A percentile compares a stretch with the other conserved stretches of the same genome.
Evolutionary conservation across 78 protist genomes (phyloP).

Genomic region (Andalucia godoyi): DNA sequence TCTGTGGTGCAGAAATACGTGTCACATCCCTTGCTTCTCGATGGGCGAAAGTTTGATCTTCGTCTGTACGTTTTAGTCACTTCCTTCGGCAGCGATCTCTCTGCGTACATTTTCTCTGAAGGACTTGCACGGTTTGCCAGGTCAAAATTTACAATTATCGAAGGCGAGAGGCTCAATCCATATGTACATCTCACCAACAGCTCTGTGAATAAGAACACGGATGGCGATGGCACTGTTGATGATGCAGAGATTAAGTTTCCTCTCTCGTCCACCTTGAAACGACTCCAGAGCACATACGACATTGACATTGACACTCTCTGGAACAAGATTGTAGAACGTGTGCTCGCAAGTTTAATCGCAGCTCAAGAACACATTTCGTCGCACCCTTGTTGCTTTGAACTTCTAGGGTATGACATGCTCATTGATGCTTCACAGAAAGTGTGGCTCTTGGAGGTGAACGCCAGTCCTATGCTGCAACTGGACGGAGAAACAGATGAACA

Average conservation of each 20-base stretch:
- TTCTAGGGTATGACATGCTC: conserved; percentile 42
- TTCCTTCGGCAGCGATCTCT: conserved; percentile 19
- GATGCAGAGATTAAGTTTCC: conserved; percentile 2
- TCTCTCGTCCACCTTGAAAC: too few species aligned
- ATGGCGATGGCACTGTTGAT: background rate
- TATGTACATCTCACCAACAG: conserved; percentile 14
- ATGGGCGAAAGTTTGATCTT: conserved; percentile 44
- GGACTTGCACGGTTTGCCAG: conserved; percentile 21
- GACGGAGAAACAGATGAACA: conserved; percentile 6
- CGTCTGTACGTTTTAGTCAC: conserved; percentile 43
- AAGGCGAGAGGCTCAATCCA: too few species aligned
- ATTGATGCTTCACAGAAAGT: conserved; percentile 8
- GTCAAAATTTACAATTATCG: too few species aligned
- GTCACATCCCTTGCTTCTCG: conserved; percentile 19
- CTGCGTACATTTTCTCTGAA: background rate
- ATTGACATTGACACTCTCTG: background rate
- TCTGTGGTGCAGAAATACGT: conserved; percentile 46
- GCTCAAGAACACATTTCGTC: background rate
- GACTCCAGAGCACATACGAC: background rate
- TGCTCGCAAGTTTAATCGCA: background rate
- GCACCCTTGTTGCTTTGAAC: background rate
- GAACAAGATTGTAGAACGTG: background rate
- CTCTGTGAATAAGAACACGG: conserved; percentile 1
- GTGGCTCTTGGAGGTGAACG: conserved; percentile 25
- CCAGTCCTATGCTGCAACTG: conserved; percentile 6